Conservation (phyloP, 768 basidiomycete species). For the Hypsizygus marmoreus region DNA sequence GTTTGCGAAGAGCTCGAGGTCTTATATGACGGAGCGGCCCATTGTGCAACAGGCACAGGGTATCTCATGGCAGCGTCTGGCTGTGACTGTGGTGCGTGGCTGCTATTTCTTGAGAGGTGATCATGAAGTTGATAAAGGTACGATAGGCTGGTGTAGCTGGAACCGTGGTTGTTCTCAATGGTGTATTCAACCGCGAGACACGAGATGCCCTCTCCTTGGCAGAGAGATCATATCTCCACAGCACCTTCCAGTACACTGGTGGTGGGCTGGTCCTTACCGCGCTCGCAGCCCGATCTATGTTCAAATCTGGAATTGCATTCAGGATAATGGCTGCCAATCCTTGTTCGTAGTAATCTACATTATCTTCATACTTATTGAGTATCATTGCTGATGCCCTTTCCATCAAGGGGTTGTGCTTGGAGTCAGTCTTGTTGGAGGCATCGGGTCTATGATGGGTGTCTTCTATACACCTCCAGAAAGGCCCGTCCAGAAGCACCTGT, state of each 20-base stretch:
- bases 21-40: slow-evolving; percentile 48
- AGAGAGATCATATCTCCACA: slow-evolving; percentile 73
- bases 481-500: slow-evolving; percentile 72
- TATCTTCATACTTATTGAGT: neutral
- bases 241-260: slow-evolving; percentile 83
- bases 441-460: slow-evolving; percentile 85
- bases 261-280: slow-evolving; percentile 79
- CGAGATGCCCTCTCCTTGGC: slow-evolving; percentile 61
- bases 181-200: slow-evolving; percentile 77
- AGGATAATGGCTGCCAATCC: slow-evolving; percentile 84
- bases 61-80: slow-evolving; percentile 38
- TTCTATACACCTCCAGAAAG: slow-evolving; percentile 80
- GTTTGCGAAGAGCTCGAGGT: slow-evolving; percentile 38
- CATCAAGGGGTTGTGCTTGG: slow-evolving; percentile 76
- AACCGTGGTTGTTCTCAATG: slow-evolving; percentile 62
- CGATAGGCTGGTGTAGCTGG: slow-evolving; percentile 71
- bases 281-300: slow-evolving; percentile 75
- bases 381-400: neutral
- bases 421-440: slow-evolving; percentile 74
- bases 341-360: slow-evolving; percentile 45
- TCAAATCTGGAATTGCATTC: slow-evolving; percentile 65
- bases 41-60: slow-evolving; percentile 31
- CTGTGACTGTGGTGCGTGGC: slow-evolving; percentile 52
- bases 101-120: neutral
- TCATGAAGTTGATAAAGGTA: slow-evolving; percentile 1